Percentiles rank a stretch among this genome's conserved stretches.
Conservation (phyloP, 306 rosid species). For the Rosa chinensis region DNA sequence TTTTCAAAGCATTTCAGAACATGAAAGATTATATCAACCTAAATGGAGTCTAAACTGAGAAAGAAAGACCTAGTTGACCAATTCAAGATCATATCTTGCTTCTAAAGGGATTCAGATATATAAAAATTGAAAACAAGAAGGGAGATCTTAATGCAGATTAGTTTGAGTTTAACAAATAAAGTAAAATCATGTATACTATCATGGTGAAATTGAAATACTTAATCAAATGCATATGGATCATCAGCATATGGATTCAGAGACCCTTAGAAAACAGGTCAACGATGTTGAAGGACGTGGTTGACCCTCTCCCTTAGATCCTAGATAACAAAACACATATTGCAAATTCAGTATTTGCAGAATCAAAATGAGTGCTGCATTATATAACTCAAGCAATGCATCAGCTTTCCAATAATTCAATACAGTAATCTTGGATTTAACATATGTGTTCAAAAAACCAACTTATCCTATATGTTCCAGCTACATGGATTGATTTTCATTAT, state of each 20-base stretch:
- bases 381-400: background rate
- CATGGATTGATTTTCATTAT: background rate
- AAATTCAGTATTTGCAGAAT: background rate
- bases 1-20: background rate
- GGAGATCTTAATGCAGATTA: background rate
- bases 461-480: too few species aligned
- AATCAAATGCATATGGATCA: constrained; percentile 94
- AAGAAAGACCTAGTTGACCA: too few species aligned
- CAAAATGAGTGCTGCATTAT: background rate
- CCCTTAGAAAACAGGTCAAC: constrained; percentile 95
- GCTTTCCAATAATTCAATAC: background rate
- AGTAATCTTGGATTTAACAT: background rate
- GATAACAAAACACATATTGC: constrained; percentile 10
- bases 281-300: constrained; percentile 66
- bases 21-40: background rate
- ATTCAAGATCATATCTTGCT: background rate
- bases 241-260: constrained; percentile 92
- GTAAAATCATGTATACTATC: constrained; percentile 5
- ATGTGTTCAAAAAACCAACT: background rate
- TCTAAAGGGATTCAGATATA: background rate
- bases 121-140: background rate
- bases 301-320: constrained; percentile 50
- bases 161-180: background rate
- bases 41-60: background rate
- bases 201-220: constrained; percentile 44